Evolutionary conservation across 2,329 filamentous ascomycete species (phyloP), one percentile per base, ranked within the genome.

Genomic region (Cytospora piceicola): DNA sequence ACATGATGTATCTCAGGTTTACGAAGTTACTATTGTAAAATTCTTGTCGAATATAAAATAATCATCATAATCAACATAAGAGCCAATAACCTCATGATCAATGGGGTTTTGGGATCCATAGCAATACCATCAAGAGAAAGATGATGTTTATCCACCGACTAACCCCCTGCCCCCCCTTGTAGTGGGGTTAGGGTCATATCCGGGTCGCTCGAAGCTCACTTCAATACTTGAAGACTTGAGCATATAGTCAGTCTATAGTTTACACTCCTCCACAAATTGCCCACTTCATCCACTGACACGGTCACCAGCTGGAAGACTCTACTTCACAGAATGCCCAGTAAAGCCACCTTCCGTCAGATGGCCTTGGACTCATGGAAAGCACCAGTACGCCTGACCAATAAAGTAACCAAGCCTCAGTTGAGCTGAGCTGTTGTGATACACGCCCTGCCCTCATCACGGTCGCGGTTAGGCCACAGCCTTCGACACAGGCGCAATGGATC

Each of bases 401-500:
- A 49, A 49, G 11, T 8, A 49, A 17, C 20, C n/a, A 49, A 22
- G 20, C n/a, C n/a, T 9, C n/a, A n/a, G n/a, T 24, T 49, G 42
- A 46, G 27, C 27, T 29, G 5, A 20, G 20, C 9, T 49, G 24
- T 49, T n/a, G 20, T n/a, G 20, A n/a, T 46, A n/a, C 14, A 49
- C 42, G 17, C 42, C n/a, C 15, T 29, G 17, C 29, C 12, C 3
- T 36, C 29, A n/a, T 49, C 42, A 49, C 42, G 42, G 42, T 24
- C 42, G 22, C 42, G 11, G 8, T 42, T 24, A 24, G 20, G 14
- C n/a, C n/a, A 24, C 42, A 49, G 42, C n/a, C 42, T 56, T 32
- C 39, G 32, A 34, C 49, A 27, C 34, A 42, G n/a, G 34, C 49
- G 53, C 59, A 63, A 84, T 87, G 83, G 85, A 88, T 70, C 82